Evolutionary conservation across 176 grass and related monocot genomes (phyloP).

Genomic region (maize (Zea mays)): DNA sequence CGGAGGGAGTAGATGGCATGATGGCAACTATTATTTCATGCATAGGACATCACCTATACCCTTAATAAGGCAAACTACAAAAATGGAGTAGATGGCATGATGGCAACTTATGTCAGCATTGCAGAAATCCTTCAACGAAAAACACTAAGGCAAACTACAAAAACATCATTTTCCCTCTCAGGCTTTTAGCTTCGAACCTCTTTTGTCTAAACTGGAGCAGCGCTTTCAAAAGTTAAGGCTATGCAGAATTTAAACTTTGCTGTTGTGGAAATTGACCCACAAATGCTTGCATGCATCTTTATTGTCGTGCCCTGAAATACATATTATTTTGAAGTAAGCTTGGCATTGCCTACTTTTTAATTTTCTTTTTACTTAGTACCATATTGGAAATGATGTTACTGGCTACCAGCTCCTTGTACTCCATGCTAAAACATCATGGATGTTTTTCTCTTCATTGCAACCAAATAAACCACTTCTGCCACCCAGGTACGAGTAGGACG

Average conservation of each 20-base stretch:
- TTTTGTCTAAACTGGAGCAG: not conserved
- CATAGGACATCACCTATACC: not conserved
- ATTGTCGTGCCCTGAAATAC: not conserved
- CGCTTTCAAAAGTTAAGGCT: not conserved
- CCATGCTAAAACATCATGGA: not conserved
- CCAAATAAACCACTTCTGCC: not conserved
- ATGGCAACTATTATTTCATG: not conserved
- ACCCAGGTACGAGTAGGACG: slow-evolving; percentile 71
- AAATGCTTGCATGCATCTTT: not conserved
- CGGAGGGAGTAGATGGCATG: not conserved
- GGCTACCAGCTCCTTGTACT: not conserved
- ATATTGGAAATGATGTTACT: slow-evolving; percentile 32
- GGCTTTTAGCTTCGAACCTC: not conserved
- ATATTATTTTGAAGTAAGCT: slow-evolving; percentile 6
- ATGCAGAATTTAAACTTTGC: not conserved
- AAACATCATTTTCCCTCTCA: not conserved
- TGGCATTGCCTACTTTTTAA: not conserved
- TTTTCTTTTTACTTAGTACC: not conserved
- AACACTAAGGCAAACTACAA: not conserved
- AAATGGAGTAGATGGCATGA: not conserved
- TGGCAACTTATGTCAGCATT: slow-evolving; percentile 1
- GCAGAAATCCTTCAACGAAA: not conserved
- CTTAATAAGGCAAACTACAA: not conserved
- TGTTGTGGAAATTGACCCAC: not conserved
- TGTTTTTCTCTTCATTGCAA: slow-evolving; percentile 7